Evolutionary conservation across 202 grass and related monocot species (phyloP), one percentile per base, ranked within the genome.

Genomic region (Zizania palustris): DNA sequence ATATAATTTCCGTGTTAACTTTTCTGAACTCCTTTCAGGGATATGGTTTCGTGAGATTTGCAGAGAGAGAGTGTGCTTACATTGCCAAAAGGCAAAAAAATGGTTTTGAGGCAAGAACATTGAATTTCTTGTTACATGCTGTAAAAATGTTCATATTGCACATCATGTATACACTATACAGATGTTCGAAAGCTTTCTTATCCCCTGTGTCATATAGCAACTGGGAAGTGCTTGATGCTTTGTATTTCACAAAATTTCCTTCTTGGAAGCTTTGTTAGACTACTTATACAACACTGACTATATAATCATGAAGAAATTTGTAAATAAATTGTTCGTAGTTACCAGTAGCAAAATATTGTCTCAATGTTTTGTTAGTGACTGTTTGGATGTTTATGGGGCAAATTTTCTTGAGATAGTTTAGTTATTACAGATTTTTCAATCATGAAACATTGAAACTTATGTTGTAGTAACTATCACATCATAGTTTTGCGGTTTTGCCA

Each of bases 41-140:
- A 81, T 96, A 86, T 82, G 90, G 89, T 48, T 96, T 96, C 72
- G 93, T 96, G 18, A 36, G 93, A 44, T 96, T 90, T 82, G 42
- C 68, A 51, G 71, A 86, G 70, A 92, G 82, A 78, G 89, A 90
- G 46, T 75, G 85, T 18, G 89, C 93, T 86, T 79, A 72, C 59
- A 72, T 20, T 48, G 93, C 93, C 66, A 78, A 82, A 77, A 90
- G 81, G 62, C 72, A 86, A 85, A 92, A 84, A 51, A 83, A 92
- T 84, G 87, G 87, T 68, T 54, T 77, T 37, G 68, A 88, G 87
- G 93, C 78, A 92, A 84, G 13, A 72, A 21, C 34, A 41, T 18
- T 42, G 9, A 72, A 70, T 67, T 82, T 84, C 13, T 65, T 71
- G 12, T n/a, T 50, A 16, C 56, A 39, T 88, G 46, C 15, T 75